Evolutionary conservation across 2,329 filamentous ascomycete species (phyloP).

Genomic region (Dothistroma septosporum): DNA sequence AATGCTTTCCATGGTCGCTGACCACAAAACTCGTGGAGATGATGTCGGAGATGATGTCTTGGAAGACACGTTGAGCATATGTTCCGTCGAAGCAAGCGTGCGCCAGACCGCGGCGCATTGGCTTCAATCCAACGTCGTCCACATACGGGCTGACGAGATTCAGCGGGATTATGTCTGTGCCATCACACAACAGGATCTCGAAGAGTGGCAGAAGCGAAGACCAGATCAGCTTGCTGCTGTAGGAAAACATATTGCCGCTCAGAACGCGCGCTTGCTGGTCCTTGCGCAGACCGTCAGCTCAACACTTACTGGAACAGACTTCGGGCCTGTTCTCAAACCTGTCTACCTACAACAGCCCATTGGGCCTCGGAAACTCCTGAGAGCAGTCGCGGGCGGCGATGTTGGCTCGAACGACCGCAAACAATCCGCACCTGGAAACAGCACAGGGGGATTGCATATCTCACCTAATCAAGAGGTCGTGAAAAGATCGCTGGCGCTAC

Average conservation of each 20-base stretch:
- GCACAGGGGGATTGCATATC: not conserved
- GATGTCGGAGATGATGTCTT: too few relatives aligned
- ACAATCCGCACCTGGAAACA: not conserved
- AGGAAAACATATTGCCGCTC: not conserved
- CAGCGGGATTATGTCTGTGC: not conserved
- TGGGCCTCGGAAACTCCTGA: constrained; percentile 20
- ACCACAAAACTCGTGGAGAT: not conserved
- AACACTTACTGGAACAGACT: not conserved
- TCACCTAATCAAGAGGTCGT: not conserved
- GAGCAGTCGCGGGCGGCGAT: constrained; percentile 12
- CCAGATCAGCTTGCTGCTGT: not conserved
- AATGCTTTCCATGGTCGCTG: not conserved
- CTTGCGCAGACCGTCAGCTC: not conserved
- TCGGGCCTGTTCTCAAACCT: not conserved
- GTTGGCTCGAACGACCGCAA: not conserved
- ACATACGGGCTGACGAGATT: not conserved
- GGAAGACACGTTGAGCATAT: too few relatives aligned
- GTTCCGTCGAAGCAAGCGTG: not conserved
- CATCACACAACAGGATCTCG: not conserved
- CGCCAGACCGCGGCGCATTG: not conserved
- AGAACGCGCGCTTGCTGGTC: not conserved
- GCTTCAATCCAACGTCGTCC: not conserved
- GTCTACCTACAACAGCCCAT: constrained; percentile 22
- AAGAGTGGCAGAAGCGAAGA: not conserved
- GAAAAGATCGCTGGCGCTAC: too few relatives aligned